Evolutionary conservation across 371 early-diverging fungal species (phyloP).

Genomic region (Mortierella sp.): DNA sequence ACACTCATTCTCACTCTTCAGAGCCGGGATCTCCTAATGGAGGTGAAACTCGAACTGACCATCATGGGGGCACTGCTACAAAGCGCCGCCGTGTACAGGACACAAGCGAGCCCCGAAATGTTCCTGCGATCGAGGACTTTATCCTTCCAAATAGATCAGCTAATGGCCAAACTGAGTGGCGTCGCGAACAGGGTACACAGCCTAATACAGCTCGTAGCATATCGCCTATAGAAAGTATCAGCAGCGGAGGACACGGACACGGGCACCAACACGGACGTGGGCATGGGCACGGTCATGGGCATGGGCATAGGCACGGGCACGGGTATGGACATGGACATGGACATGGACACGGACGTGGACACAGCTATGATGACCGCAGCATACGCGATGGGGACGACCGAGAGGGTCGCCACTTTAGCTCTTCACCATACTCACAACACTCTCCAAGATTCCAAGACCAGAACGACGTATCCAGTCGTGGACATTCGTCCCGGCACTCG

Average conservation of each 20-base stretch:
- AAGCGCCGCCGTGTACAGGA: conserved; percentile 33
- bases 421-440: conserved; percentile 7
- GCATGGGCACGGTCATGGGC: not conserved
- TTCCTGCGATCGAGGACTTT: conserved; percentile 51
- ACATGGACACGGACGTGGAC: not conserved
- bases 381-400: conserved; percentile 3
- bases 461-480: not conserved
- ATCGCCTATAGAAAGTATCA: conserved; percentile 47
- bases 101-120: conserved; percentile 14
- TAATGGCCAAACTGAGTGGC: conserved; percentile 51
- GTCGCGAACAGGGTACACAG: conserved; percentile 1
- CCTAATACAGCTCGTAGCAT: conserved; percentile 19
- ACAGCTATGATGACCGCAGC: conserved; percentile 8
- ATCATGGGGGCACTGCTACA: conserved; percentile 16
- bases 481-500: conserved; percentile 9
- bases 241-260: conserved; percentile 14
- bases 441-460: conserved; percentile 13
- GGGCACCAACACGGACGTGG: not conserved
- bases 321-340: not conserved
- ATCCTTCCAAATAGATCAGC: conserved; percentile 44
- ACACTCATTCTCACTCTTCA: conserved; percentile 5
- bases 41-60: conserved; percentile 12
- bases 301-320: not conserved
- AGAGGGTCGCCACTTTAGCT: conserved; percentile 13
- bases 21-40: conserved; percentile 26